Base-by-base conservation (phyloP, 208 protist genomes). In the Trypanosoma conorhini region DNA sequence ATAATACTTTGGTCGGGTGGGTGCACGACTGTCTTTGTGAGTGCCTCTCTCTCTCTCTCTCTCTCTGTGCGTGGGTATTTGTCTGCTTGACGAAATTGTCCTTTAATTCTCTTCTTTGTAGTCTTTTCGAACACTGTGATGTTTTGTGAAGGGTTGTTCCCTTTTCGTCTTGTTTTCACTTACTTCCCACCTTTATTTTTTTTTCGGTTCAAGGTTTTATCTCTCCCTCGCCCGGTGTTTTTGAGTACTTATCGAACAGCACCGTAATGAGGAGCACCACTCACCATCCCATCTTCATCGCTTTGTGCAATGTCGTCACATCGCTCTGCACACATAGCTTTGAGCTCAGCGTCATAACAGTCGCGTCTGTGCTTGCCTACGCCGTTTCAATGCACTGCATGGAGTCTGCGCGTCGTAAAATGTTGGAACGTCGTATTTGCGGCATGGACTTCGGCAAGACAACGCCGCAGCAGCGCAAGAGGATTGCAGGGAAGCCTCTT, bases 381-480 rank as follows among this genome's bases (percentile, higher is more conserved):
- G 13, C 48, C 13, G 56, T 86, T 38, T 86, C 88, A 0, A 40
- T 76, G 24, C 78, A 86, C 65, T 94, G 87, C 77, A 88, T 96
- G 61, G 83, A 82, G 26, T 61, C 48, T 24, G 86, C 81, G 15
- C 72, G 82, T 22, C 62, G 84, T 12, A 83, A 80, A 1, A 84
- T 98, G 21, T 73, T 97, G 24, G 52, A 86, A 26, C 85, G 92
- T 50, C 87, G 93, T 62, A 81, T 99, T 15, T 97, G 82, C 58
- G 97, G 98, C 42, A 93, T 98, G 24, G 97, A 99, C 77, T 92
- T 99, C 62, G 98, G 98, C 85, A 99, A 99, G 72, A 91, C 78
- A 44, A 98, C 88, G 10, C 60, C 77, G 21, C 73, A 88, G 42
- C 77, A 89, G 61, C 84, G 86, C 10, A 69, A 80, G 55, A 28